A percentile compares a stretch with the other conserved stretches of the same genome.
phyloP scores from a whole-genome alignment of 106 monocot species.

The Allium cepa region DNA sequence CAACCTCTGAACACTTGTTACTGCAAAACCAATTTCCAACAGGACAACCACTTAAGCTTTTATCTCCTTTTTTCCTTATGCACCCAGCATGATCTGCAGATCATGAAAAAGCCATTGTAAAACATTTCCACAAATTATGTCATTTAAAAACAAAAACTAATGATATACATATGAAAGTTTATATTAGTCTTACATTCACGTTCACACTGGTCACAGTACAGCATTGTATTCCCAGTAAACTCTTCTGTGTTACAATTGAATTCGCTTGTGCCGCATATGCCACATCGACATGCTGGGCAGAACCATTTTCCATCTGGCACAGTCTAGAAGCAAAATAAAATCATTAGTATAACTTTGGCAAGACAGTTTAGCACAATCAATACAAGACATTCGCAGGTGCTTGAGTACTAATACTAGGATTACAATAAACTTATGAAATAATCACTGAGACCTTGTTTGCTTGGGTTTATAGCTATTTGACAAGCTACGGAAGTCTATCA shows the following conservation, averaged over 20 bases:
- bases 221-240: constrained; percentile 38
- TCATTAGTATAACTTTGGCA: too few species aligned
- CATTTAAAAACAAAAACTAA: background rate
- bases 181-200: constrained; percentile 10
- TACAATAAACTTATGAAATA: too few species aligned
- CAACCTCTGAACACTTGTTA: constrained; percentile 51
- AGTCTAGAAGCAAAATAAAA: constrained; percentile 21
- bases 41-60: constrained; percentile 26
- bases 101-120: constrained; percentile 5
- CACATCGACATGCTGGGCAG: constrained; percentile 62
- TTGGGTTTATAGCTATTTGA: too few species aligned
- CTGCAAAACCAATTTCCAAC: constrained; percentile 65
- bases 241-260: constrained; percentile 32
- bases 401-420: too few species aligned
- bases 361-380: too few species aligned
- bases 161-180: background rate
- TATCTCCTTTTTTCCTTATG: constrained; percentile 16
- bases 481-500: too few species aligned
- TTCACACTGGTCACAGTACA: constrained; percentile 68
- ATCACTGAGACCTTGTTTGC: too few species aligned
- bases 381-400: too few species aligned
- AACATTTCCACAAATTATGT: background rate
- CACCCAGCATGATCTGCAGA: constrained; percentile 65
- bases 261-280: constrained; percentile 45
- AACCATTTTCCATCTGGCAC: constrained; percentile 66